Conservation (phyloP, 2,329 filamentous ascomycete species). For the Laburnicola sp. region DNA sequence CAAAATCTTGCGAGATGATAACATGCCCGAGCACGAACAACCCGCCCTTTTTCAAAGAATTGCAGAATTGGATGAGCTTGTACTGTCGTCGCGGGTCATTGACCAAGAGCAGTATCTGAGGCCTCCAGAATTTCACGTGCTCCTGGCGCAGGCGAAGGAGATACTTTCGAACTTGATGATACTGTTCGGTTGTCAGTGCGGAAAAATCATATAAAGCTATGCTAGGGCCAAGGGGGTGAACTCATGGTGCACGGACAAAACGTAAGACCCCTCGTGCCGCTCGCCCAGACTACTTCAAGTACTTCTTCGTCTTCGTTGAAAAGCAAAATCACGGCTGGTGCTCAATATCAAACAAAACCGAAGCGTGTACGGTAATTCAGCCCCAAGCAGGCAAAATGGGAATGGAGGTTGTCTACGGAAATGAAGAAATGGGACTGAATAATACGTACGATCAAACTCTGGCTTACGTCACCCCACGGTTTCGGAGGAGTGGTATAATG, state of each 20-base stretch:
- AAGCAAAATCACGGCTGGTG: too few relatives aligned
- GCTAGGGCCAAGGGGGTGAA: too few relatives aligned
- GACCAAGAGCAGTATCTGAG: conserved; percentile 81
- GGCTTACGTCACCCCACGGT: conserved; percentile 86
- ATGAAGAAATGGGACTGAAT: neutral
- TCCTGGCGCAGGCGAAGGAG: conserved; percentile 79
- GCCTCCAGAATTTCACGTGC: conserved; percentile 92
- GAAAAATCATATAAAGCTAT: too few relatives aligned
- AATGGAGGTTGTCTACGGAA: neutral
- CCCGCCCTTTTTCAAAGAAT: conserved; percentile 84
- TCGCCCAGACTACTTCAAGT: too few relatives aligned
- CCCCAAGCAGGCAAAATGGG: neutral
- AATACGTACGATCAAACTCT: conserved; percentile 69
- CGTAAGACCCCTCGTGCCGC: too few relatives aligned
- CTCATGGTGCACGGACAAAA: too few relatives aligned
- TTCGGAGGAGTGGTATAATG: conserved; percentile 86
- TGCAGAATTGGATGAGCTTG: conserved; percentile 86
- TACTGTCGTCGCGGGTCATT: conserved; percentile 82
- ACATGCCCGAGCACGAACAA: conserved; percentile 86
- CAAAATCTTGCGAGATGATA: conserved; percentile 83
- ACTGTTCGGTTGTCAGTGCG: conserved; percentile 42
- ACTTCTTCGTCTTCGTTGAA: too few relatives aligned
- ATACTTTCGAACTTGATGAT: conserved; percentile 86
- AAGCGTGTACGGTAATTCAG: too few relatives aligned
- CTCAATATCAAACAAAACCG: too few relatives aligned